A percentile compares a stretch with the other conserved stretches of the same genome.
Evolutionary conservation across 768 basidiomycete genomes (phyloP).

Genomic region (Amanita polypyramis): DNA sequence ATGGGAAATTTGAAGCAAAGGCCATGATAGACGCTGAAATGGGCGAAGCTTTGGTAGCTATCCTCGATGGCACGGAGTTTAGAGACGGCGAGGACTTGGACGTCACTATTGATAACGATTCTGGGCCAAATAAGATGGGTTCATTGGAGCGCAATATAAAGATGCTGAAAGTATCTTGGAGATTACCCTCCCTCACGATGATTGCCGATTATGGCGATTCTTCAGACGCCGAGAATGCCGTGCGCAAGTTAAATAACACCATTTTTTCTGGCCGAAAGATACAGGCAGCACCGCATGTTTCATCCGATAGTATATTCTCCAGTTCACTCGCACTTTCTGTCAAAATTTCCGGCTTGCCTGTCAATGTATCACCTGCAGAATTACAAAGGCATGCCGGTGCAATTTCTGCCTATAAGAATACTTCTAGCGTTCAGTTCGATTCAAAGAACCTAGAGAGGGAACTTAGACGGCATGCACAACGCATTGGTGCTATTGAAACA

Average conservation of each 20-base stretch:
- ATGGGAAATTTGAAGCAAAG: conserved; percentile 26
- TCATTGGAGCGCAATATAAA: conserved; percentile 21
- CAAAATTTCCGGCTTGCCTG: not conserved
- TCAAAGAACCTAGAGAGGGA: not conserved
- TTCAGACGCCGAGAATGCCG: conserved; percentile 23
- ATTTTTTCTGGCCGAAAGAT: conserved; percentile 32
- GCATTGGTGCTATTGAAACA: not conserved
- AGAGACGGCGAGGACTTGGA: conserved; percentile 25
- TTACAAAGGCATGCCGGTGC: not conserved
- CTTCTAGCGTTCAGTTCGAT: not conserved
- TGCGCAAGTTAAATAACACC: conserved; percentile 24
- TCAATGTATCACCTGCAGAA: not conserved
- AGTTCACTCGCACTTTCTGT: not conserved
- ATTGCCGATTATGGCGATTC: conserved; percentile 22
- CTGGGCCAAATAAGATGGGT: conserved; percentile 31
- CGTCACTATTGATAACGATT: conserved; percentile 32
- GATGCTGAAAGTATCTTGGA: conserved; percentile 42
- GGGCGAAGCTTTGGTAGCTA: conserved; percentile 28
- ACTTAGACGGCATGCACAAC: not conserved
- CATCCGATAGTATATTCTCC: too few relatives aligned
- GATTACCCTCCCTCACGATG: conserved; percentile 31
- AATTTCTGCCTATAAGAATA: not conserved
- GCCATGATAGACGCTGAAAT: conserved; percentile 31
- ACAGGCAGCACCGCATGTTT: conserved; percentile 30
- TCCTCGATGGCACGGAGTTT: conserved; percentile 38